Evolutionary conservation across 2,329 filamentous ascomycete genomes (phyloP), one percentile per base, ranked within the genome.

Genomic region (Penicillium polonicum): DNA sequence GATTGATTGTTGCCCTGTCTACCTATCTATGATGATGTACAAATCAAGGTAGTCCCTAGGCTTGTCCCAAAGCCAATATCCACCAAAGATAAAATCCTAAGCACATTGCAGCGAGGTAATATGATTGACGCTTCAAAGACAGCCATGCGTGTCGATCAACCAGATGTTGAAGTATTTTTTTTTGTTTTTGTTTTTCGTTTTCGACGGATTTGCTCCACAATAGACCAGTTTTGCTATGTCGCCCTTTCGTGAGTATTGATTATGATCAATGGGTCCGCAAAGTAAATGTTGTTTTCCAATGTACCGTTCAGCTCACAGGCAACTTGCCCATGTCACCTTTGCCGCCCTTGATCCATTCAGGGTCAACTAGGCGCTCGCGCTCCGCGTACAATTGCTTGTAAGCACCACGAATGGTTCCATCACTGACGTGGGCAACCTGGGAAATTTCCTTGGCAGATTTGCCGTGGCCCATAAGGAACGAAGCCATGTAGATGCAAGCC

Each of bases 401-500:
- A 0, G 93, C 92, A 27, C 91, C 95, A 69, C 95, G 92, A 68
- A 99, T 96, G 0, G 94, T 99, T 55, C 94, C 92, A 71, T 99
- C 95, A 72, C 92, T 97, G 29, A 99, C 94, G 64, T 91, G 91
- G 1, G 90, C 91, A 19, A 94, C 88, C 25, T 78, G 76, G 5
- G 91, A 90, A 67, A 99, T 97, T 60, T 95, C 89, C 74, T 92
- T 92, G n/a, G 91, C 89, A 7, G 85, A 81, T 68, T 89, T 90
- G 21, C 86, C 81, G 65, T 94, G 85, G 55, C 88, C 90, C 79
- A 96, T 88, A 38, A 97, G 82, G 70, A 93, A 87, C 31, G 91
- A 92, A 4, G 93, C 90, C 86, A 97, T 94, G 81, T 94, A 99
- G 74, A 99, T 97, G 74, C 92, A 96, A 33, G 94, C 92, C 19